These are phyloP conservation scores for Epicoccum sorghinum DNA, from an alignment of 2,329 filamentous ascomycete genomes.

Conservation along the genomic window DNA sequence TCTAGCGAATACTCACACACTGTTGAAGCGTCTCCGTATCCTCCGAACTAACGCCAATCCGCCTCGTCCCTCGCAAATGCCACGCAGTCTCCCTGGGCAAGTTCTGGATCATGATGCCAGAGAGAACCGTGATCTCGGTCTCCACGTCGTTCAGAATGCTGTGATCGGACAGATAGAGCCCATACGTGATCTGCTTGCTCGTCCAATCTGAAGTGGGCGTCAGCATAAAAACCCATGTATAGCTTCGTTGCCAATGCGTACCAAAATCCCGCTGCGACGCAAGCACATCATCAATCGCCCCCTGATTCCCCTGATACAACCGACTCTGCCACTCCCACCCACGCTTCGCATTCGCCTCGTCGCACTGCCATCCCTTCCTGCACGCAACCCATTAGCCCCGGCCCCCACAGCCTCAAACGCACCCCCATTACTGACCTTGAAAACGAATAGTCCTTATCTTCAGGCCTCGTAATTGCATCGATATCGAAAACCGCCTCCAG, in stretches of 20 bases:
- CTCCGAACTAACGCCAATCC: conserved; percentile 55
- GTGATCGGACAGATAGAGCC: conserved; percentile 63
- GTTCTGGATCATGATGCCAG: conserved; percentile 65
- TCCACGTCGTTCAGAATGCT: conserved; percentile 61
- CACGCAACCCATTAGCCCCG: too few species aligned
- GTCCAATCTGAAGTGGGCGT: conserved; percentile 51
- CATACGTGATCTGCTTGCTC: conserved; percentile 62
- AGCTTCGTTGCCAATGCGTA: conserved; percentile 1
- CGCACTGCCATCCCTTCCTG: conserved; percentile 63
- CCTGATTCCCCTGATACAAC: conserved; percentile 61
- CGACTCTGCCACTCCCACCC: conserved; percentile 63
- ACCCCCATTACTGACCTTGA: conserved; percentile 48
- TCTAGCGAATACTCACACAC: conserved; percentile 38
- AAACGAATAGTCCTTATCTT: conserved; percentile 53
- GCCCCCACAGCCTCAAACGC: too few species aligned
- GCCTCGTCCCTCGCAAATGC: conserved; percentile 59
- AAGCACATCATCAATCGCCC: conserved; percentile 47
- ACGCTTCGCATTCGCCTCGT: conserved; percentile 60
- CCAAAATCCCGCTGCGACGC: conserved; percentile 56
- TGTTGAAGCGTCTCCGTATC: conserved; percentile 53
- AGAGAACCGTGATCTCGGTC: conserved; percentile 61
- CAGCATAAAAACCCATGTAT: background rate
- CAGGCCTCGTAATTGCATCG: conserved; percentile 56
- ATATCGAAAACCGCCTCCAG: conserved; percentile 66
- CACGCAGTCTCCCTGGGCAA: conserved; percentile 59